Conservation (phyloP, 2,329 filamentous ascomycete species). For the Monosporascus sp. region DNA sequence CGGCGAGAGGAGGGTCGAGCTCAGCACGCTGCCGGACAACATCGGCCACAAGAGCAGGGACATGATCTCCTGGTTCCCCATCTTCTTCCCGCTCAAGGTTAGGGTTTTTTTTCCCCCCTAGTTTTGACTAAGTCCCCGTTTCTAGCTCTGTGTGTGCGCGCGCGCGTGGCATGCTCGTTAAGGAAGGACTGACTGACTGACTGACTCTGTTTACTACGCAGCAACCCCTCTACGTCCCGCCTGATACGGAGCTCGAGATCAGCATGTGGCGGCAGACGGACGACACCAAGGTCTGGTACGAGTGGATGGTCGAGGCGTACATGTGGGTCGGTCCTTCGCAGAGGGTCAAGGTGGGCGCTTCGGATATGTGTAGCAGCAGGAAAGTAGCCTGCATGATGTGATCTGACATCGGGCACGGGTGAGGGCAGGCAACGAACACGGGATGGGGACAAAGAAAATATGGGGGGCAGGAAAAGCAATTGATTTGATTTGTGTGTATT, state of each 20-base stretch:
- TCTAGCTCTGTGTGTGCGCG: background rate
- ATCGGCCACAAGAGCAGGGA: constrained; percentile 91
- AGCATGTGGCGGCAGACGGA: constrained; percentile 97
- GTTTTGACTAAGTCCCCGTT: background rate
- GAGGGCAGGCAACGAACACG: background rate
- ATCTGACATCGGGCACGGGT: background rate
- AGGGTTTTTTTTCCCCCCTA: constrained; percentile 19
- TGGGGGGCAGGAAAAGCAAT: background rate
- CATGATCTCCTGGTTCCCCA: constrained; percentile 99
- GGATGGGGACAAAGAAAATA: background rate
- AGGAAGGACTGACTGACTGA: background rate
- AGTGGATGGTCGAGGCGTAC: constrained; percentile 91
- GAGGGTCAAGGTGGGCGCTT: constrained; percentile 60
- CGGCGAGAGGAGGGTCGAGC: constrained; percentile 59
- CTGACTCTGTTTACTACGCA: constrained; percentile 30
- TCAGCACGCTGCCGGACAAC: constrained; percentile 87
- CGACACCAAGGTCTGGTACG: constrained; percentile 95
- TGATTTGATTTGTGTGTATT: background rate
- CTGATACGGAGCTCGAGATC: constrained; percentile 77
- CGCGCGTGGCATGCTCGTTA: no score
- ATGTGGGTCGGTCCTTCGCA: constrained; percentile 54
- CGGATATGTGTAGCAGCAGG: constrained; percentile 63
- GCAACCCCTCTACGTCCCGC: constrained; percentile 81
- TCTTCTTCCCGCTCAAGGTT: constrained; percentile 95
- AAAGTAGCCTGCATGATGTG: constrained; percentile 69